Conservation (phyloP, 768 basidiomycete genomes). For the Hypsizygus marmoreus region DNA sequence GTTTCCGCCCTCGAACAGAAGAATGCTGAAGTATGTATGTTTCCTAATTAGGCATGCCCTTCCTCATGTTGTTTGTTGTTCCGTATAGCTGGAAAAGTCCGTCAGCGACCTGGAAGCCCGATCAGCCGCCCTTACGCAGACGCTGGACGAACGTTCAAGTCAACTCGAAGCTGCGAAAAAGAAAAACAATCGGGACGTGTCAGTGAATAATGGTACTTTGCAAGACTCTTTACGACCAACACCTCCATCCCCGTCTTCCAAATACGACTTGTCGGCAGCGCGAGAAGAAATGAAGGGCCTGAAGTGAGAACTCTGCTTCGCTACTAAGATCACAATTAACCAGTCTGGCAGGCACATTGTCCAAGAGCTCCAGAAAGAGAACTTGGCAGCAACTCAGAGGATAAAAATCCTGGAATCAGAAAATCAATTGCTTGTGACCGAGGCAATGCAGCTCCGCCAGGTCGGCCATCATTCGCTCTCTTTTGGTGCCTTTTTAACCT, state of each 20-base stretch:
- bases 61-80: slow-evolving; percentile 5
- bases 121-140: slow-evolving; percentile 28
- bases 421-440: slow-evolving; percentile 67
- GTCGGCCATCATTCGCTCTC: slow-evolving; percentile 32
- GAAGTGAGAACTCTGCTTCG: slow-evolving; percentile 51
- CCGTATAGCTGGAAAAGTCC: slow-evolving; percentile 26
- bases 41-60: background rate
- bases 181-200: slow-evolving; percentile 58
- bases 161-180: slow-evolving; percentile 63
- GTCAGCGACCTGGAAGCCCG: slow-evolving; percentile 28
- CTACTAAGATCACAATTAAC: no score
- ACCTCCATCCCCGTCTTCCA: slow-evolving; percentile 40
- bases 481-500: slow-evolving; percentile 2
- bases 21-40: slow-evolving; percentile 23
- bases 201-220: slow-evolving; percentile 46
- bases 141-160: slow-evolving; percentile 34
- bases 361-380: slow-evolving; percentile 86
- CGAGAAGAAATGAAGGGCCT: slow-evolving; percentile 79
- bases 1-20: slow-evolving; percentile 13
- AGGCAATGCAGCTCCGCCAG: slow-evolving; percentile 74
- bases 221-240: slow-evolving; percentile 21
- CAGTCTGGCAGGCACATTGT: slow-evolving; percentile 70
- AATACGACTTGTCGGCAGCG: slow-evolving; percentile 50
- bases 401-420: slow-evolving; percentile 77
- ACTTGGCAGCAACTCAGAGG: slow-evolving; percentile 56